These are phyloP conservation scores for Phascolomyces articulosus DNA, from an alignment of 371 early-diverging fungal genomes.

Conservation along the genomic window DNA sequence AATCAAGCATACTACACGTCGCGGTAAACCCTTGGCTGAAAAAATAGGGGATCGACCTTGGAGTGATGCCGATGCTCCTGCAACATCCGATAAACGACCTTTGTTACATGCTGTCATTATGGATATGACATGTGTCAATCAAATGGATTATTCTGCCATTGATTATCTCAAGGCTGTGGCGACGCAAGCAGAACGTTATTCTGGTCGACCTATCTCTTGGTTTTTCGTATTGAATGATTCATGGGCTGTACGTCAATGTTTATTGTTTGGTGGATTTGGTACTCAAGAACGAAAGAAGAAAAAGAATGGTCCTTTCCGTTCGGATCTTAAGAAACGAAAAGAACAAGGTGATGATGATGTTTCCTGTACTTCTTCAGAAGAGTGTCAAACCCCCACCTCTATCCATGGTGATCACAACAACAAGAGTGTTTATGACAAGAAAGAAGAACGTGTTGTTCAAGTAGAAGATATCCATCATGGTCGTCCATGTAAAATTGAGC, in stretches of 20 bases:
- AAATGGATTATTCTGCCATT: constrained; percentile 80
- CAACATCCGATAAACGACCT: constrained; percentile 29
- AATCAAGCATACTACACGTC: constrained; percentile 34
- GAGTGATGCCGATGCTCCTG: constrained; percentile 35
- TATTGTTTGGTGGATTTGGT: constrained; percentile 46
- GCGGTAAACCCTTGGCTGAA: constrained; percentile 29
- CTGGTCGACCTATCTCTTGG: constrained; percentile 36
- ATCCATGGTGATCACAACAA: too few relatives aligned
- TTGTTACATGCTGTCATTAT: constrained; percentile 69
- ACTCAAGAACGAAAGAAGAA: constrained; percentile 15
- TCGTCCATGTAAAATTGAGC: constrained; percentile 21
- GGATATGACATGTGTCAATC: constrained; percentile 80
- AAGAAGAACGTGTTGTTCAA: background rate
- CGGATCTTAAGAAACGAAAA: constrained; percentile 23
- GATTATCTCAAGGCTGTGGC: constrained; percentile 63
- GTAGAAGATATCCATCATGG: background rate
- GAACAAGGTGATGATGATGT: background rate
- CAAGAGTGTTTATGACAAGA: constrained; percentile 24
- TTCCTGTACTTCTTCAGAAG: background rate
- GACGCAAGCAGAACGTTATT: constrained; percentile 41
- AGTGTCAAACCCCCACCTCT: too few relatives aligned
- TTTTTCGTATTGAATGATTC: constrained; percentile 35
- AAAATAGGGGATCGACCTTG: constrained; percentile 50
- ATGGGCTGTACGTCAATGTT: constrained; percentile 20
- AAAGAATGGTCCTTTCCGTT: constrained; percentile 20